Base-by-base conservation (phyloP, 208 protist genomes). In the Leishmania amazonensis region DNA sequence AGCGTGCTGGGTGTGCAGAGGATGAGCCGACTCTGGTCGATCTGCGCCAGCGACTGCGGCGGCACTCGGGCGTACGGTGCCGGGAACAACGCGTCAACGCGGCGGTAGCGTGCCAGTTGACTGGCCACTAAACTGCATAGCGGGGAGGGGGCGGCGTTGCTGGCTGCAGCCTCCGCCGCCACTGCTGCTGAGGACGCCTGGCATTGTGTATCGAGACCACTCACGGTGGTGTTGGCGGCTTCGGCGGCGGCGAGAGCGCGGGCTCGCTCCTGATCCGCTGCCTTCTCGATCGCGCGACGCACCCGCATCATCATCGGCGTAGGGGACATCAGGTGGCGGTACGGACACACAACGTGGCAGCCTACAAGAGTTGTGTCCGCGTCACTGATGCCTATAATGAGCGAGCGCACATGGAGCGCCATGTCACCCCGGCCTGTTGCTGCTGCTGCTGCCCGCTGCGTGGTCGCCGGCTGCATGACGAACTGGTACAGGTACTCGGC, bases 291-390 rank as follows among this genome's bases (percentile, higher is more conserved):
- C 28, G 83, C 73, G 65, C 64, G 76, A 19, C 83, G 83, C 19
- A 85, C 19, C 11, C 78, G 77, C 51, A 47, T 13, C 74, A 81
- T 71, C 72, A 70, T n/a, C 38, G 58, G 47, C 8, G 53, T 68
- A 71, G 57, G 82, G 40, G 62, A 51, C 65, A 57, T 57, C 67
- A 67, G 40, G 57, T 85, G 78, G 11, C 88, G 87, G 57, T 88
- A 94, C 19, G 94, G 94, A 57, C 91, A 95, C 1, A 97, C 85
- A 60, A 97, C 83, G 74, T 97, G 90, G 2, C 89, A 86, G 0
- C 91, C 87, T 15, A 92, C 89, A 24, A 95, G 83, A 31, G 84
- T 93, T 53, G 85, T 82, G 38, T 74, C 76, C 49, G 84, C 87
- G 79, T 97, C 94, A 72, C 89, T 95, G 67, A 97, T 94, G 68